Conservation (phyloP, 2,329 filamentous ascomycete species). For the Lasiodiplodia sp. region DNA sequence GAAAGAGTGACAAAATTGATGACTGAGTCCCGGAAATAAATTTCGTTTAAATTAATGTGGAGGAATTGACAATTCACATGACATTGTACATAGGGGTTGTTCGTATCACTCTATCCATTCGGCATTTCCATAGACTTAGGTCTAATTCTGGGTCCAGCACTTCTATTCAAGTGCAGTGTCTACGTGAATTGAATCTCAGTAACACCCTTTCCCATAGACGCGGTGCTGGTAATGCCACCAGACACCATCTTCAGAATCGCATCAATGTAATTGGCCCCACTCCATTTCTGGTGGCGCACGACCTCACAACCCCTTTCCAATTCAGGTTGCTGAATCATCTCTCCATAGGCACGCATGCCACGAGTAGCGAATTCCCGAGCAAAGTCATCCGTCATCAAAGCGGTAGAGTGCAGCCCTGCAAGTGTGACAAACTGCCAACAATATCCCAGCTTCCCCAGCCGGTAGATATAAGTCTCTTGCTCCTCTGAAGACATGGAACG, state of each 20-base stretch:
- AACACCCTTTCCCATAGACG: constrained; percentile 96
- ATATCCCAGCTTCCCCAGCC: constrained; percentile 86
- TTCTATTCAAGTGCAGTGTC: too few relatives aligned
- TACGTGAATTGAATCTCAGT: constrained; percentile 93
- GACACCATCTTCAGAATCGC: constrained; percentile 97
- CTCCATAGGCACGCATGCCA: constrained; percentile 96
- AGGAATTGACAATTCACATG: too few relatives aligned
- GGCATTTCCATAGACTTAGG: too few relatives aligned
- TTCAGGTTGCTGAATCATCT: constrained; percentile 97
- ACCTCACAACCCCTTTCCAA: constrained; percentile 91
- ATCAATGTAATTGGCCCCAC: constrained; percentile 92
- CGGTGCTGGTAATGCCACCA: constrained; percentile 88
- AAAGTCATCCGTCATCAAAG: constrained; percentile 89
- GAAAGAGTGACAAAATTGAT: too few relatives aligned
- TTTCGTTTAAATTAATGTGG: too few relatives aligned
- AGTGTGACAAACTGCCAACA: constrained; percentile 99
- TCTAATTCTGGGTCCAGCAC: too few relatives aligned
- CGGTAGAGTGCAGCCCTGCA: constrained; percentile 92
- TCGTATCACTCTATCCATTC: too few relatives aligned
- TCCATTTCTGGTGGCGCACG: constrained; percentile 99
- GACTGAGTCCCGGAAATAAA: too few relatives aligned
- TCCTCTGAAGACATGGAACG: constrained; percentile 88
- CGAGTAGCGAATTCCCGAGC: constrained; percentile 78
- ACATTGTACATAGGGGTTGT: too few relatives aligned
- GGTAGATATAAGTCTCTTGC: constrained; percentile 97